A percentile compares a stretch with the other conserved stretches of the same genome.
Evolutionary conservation across 306 rosid genomes (phyloP).

Genomic region (Senna tora): DNA sequence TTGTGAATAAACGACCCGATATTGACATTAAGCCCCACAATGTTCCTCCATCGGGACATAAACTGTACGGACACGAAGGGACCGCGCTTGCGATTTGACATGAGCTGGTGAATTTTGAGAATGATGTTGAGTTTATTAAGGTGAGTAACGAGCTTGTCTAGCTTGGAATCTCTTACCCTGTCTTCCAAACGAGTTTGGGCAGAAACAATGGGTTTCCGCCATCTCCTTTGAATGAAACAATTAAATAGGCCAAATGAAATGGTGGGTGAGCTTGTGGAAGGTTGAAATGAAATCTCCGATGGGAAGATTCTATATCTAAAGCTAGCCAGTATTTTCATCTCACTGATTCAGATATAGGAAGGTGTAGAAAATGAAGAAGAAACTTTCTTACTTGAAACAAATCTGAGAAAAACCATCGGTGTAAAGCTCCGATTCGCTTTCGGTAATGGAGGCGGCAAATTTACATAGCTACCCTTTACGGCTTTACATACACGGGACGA

Average conservation of each 20-base stretch:
- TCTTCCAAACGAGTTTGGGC: constrained; percentile 78
- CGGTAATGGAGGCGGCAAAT: too few species aligned
- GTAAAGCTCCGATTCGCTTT: neutral
- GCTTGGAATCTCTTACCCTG: constrained; percentile 58
- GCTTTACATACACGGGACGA: too few species aligned
- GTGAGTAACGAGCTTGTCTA: constrained; percentile 58
- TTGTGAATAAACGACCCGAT: constrained; percentile 59
- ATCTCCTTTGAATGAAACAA: constrained; percentile 56
- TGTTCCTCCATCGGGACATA: constrained; percentile 71
- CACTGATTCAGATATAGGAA: neutral
- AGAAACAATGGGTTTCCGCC: constrained; percentile 60
- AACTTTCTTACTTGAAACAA: constrained; percentile 11
- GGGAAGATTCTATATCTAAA: constrained; percentile 30
- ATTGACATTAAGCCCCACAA: constrained; percentile 51
- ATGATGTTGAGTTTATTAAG: constrained; percentile 51
- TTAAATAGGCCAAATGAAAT: constrained; percentile 54
- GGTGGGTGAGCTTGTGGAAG: constrained; percentile 26
- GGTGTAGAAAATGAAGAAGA: neutral
- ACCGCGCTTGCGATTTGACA: constrained; percentile 62
- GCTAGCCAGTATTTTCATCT: constrained; percentile 43
- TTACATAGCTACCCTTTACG: too few species aligned
- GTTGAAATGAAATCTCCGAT: neutral
- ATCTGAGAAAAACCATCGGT: neutral
- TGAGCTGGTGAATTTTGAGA: constrained; percentile 51
- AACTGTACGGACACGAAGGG: constrained; percentile 67